Base-by-base conservation (phyloP, 345 rosid genomes). In the Boechera divaricarpa region DNA sequence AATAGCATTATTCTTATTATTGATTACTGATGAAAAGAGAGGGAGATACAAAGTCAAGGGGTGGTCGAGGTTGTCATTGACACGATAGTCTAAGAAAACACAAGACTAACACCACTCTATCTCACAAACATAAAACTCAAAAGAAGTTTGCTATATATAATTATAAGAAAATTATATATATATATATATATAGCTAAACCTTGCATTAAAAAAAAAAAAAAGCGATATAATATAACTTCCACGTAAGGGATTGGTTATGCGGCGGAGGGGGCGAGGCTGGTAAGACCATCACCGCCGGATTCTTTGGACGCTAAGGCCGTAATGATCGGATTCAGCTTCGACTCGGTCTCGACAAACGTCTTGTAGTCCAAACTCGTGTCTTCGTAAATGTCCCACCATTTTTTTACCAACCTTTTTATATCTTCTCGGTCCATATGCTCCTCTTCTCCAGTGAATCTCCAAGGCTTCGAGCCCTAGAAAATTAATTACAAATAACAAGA, bases 341-440 rank as follows among this genome's bases (percentile, higher is more conserved):
- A 61, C 18, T 70, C 63, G 3, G 18, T 49, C 57, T 57, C 42
- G 9, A 51, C 11, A 74, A 44, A 24, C 7, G 74, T 80, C 54
- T 81, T 83, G 76, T 70, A 82, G 55, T 88, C 91, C 42, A 90
- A 61, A 1, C 87, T 82, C 55, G 83, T 80, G 1, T 89, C 91
- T 2, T 84, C 84, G 31, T 84, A 87, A 18, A 89, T 81, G 0
- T 89, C 88, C 87, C 90, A 84, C 94, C 91, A 89, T 69, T 79
- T 82, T 53, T 87, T 74, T 77, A 89, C 89, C 61, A 87, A 28
- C 60, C 69, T 28, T 63, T 86, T 86, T 26, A 87, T 83, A 70
- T 87, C 94, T 6, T 82, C 84, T 58, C 90, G 80, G 0, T 84
- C 86, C 92, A 90, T 85, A 76, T 88, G 82, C 62, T 74, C 86